Evolutionary conservation across 2,329 filamentous ascomycete species (phyloP), one percentile per base, ranked within the genome.

Genomic region (Sarocladium brachiariae): DNA sequence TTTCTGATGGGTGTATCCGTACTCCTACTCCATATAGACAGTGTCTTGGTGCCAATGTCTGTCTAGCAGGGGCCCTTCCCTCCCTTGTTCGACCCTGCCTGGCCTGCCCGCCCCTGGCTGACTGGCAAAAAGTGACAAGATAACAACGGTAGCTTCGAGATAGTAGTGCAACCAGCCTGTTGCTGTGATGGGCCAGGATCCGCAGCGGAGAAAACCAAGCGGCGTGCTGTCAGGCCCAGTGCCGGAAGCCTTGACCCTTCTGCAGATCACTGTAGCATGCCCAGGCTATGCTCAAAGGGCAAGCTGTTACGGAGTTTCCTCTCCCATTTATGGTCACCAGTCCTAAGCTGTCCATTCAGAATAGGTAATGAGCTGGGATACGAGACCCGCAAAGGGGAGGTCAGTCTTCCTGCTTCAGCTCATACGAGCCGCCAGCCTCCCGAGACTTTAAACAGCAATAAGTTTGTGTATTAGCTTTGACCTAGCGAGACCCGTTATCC

Each of bases 371-470:
- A 27, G 23, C 11, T 27, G 13, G 23, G 23, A 43, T 43, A 43
- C 39, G 39, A 27, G 39, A 43, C 39, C 39, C 39, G 39, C 39
- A 43, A 25, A 43, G n/a, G 39, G 39, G 27, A 19, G 39, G n/a
- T n/a, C 27, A 43, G 27, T 23, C 39, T 43, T 43, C 4, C 23
- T 27, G 39, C 39, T 27, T 27, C 21, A 43, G 39, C 35, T 39
- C 35, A 39, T 39, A 39, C 13, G 35, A 39, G 16, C 35, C 35
- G 16, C 35, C 35, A 39, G 35, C 35, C 35, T 19, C 11, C 35
- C 35, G 35, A 16, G 35, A 19, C 7, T 21, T 21, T 39, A 39
- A 39, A 39, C 35, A 19, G 14, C 23, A 27, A 43, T 43, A 43
- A 43, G 7, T 43, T 43, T 43, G 39, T 25, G 23, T 25, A 43